Evolutionary conservation across 345 rosid genomes (phyloP), one percentile per base, ranked within the genome.

Genomic region (Dipteronia dyeriana): DNA sequence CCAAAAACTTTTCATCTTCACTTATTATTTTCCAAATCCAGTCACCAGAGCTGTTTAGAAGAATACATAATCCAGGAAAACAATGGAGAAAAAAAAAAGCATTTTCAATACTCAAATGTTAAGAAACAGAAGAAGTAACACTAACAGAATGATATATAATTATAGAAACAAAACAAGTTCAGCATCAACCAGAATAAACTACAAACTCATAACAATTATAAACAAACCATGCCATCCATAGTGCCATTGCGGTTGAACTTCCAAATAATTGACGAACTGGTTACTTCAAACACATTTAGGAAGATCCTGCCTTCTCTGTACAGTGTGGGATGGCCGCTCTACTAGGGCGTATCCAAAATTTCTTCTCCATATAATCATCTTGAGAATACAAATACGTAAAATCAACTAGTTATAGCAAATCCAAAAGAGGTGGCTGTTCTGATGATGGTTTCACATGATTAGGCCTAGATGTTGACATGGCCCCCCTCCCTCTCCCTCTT

Each of bases 341-440:
- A 66, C 56, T 22, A 41, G 66, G 5, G 31, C 51, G 60, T 29
- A 23, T 65, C 31, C 66, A 54, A 77, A 68, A 43, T 41, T 59
- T 73, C 80, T 26, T 54, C 25, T 39, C 9, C 10, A 20, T 38
- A 20, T 45, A 16, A 49, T 64, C 26, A 2, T 54, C 54, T 51
- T 66, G 26, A 29, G 39, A 43, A 65, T 38, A 26, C 14, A 12
- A 56, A 54, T 14, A 34, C 51, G 5, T 9, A 66, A 14, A 75
- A 54, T 6, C 31, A n/a, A 34, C 68, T 43, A 74, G 45, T 85
- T 79, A 92, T 51, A 95, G 87, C 70, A 95, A 85, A 80, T 95
- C 98, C 86, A 93, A 45, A 47, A 95, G 84, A 53, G 94, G 82
- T 5, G 97, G 92, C 38, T 91, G 97, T 74, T 67, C 87, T 8